Percentiles rank a stretch among this genome's conserved stretches.
phyloP scores from a whole-genome alignment of 352 stramenopile species.

The Globisporangium camurandrum region DNA sequence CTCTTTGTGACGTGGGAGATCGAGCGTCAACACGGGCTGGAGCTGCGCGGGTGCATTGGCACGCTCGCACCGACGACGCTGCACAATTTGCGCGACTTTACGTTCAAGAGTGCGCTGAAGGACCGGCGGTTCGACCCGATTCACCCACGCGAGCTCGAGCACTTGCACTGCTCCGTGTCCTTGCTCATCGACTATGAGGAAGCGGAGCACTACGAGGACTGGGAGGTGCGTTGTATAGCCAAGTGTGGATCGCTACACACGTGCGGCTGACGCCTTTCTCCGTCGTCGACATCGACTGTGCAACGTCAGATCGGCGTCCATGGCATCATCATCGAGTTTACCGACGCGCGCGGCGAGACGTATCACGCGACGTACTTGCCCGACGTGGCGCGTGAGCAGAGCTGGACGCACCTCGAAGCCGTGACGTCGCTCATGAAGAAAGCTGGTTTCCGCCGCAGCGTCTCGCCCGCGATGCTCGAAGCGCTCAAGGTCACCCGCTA shows the following conservation, averaged over 20 bases:
- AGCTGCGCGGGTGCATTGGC: constrained; percentile 71
- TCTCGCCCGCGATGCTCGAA: constrained; percentile 48
- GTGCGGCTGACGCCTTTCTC: background rate
- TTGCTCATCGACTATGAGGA: constrained; percentile 79
- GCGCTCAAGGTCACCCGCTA: constrained; percentile 73
- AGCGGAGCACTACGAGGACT: constrained; percentile 69
- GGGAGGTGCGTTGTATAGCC: constrained; percentile 35
- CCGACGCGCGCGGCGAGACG: constrained; percentile 29
- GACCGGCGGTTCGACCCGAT: constrained; percentile 77
- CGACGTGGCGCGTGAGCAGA: constrained; percentile 66
- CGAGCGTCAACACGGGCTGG: constrained; percentile 34
- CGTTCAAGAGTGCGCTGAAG: constrained; percentile 74
- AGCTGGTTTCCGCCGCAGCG: constrained; percentile 53
- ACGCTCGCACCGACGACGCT: constrained; percentile 61
- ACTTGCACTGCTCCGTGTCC: constrained; percentile 70
- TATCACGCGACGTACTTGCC: constrained; percentile 78
- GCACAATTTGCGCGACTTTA: constrained; percentile 68
- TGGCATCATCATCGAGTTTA: constrained; percentile 79
- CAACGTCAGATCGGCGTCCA: constrained; percentile 52
- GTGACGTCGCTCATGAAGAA: constrained; percentile 77
- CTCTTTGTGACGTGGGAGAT: constrained; percentile 85
- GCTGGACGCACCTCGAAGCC: constrained; percentile 63
- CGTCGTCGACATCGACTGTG: background rate
- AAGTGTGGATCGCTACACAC: background rate
- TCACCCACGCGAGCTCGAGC: constrained; percentile 47